Evolutionary conservation across 2,329 filamentous ascomycete genomes (phyloP), one percentile per base, ranked within the genome.

Genomic region (Aschersonia sp.): DNA sequence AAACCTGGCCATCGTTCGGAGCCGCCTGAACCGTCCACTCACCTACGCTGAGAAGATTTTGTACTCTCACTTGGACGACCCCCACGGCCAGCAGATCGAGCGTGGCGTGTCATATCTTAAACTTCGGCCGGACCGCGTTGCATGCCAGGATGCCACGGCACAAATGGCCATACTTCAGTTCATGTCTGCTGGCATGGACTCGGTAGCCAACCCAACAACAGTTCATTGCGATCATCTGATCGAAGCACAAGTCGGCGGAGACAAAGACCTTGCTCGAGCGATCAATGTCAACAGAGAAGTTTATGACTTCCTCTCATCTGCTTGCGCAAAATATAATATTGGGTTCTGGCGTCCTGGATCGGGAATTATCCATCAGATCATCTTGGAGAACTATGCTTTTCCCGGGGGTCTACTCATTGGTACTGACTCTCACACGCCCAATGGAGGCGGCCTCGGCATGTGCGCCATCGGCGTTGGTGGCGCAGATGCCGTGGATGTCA

Each of bases 121-220:
- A 76, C 82, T 98, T 58, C 86, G 92, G 56, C 92, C 92, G 50
- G 92, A 98, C 66, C 87, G 92, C 69, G 92, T 98, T 61, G 92
- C 92, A 68, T 97, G 92, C 78, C 92, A 98, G 77, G 92, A 98
- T 79, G 92, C 92, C 65, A 97, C 92, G 51, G 92, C 92, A 54
- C 92, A 98, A 78, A 98, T 98, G 92, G 92, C 92, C 55, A 95
- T 98, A 58, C 78, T 98, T 51, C 92, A 98, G 75, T 98, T 98
- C 80, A 98, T 98, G 89, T 95, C 88, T 48, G 91, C 92, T 52
- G 91, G 91, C 67, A 91, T 98, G 87, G 86, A 88, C 56, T 83
- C 84, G 30, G 92, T 97, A 52, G 89, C 89, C 54, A 97, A 94
- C 61, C 92, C 92, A 46, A 82, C 84, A 59, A 97, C 91, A 45